Evolutionary conservation across 768 basidiomycete species (phyloP).

Genomic region (Gloeophyllum trabeum): DNA sequence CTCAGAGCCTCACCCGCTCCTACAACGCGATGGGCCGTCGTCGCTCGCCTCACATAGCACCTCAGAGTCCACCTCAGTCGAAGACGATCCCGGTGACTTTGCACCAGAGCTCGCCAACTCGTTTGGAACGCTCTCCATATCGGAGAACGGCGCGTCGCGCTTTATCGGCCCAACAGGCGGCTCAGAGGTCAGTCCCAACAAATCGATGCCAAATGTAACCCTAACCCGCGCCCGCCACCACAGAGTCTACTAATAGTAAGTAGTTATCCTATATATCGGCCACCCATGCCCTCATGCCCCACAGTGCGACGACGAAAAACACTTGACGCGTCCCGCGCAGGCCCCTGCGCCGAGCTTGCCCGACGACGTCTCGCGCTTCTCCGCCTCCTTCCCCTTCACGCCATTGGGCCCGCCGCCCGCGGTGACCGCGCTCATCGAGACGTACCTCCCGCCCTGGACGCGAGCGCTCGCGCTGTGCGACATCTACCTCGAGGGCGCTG

Average conservation of each 20-base stretch:
- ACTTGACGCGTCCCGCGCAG: constrained; percentile 2
- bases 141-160: constrained; percentile 46
- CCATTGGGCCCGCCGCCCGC: constrained; percentile 37
- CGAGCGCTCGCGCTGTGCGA: constrained; percentile 33
- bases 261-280: background rate
- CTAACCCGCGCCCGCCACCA: constrained; percentile 1
- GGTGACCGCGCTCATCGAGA: constrained; percentile 37
- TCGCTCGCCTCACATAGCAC: too few species aligned
- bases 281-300: background rate
- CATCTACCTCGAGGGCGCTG: constrained; percentile 34
- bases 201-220: constrained; percentile 1
- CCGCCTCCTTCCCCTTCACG: constrained; percentile 53
- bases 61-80: too few species aligned
- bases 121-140: constrained; percentile 50
- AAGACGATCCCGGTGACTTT: background rate
- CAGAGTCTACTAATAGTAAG: background rate
- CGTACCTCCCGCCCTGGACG: constrained; percentile 41
- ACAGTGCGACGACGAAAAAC: background rate
- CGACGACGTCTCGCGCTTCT: constrained; percentile 32
- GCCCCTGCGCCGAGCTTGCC: constrained; percentile 18
- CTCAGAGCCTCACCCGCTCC: constrained; percentile 45
- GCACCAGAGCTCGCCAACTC: constrained; percentile 24
- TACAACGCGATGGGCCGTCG: constrained; percentile 37
- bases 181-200: constrained; percentile 38
- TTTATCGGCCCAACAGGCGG: constrained; percentile 63